Evolutionary conservation across 257 asterid genomes (phyloP).

Genomic region (Orobanche coerulescens): DNA sequence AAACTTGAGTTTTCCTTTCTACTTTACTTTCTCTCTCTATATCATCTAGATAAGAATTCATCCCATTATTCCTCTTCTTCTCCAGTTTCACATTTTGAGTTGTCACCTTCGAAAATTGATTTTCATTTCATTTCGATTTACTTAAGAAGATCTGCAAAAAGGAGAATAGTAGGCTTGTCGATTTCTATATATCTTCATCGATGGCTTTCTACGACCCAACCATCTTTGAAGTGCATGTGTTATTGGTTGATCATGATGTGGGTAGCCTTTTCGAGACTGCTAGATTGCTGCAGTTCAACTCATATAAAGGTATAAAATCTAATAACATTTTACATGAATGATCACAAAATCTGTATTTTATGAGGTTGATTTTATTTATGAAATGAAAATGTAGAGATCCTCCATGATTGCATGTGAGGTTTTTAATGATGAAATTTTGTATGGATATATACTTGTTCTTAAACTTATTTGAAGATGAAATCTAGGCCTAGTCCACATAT

Average conservation of each 20-base stretch:
- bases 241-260: constrained; percentile 22
- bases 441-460: neutral
- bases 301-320: constrained; percentile 23
- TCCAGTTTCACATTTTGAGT: neutral
- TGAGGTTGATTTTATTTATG: neutral
- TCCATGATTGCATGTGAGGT: neutral
- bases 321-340: neutral
- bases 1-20: neutral
- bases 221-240: constrained; percentile 23
- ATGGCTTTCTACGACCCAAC: constrained; percentile 25
- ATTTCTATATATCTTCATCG: neutral
- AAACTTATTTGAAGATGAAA: neutral
- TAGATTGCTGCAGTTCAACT: constrained; percentile 21
- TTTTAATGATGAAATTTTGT: neutral
- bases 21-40: neutral
- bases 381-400: neutral
- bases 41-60: neutral
- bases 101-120: neutral
- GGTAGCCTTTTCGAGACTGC: constrained; percentile 13
- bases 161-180: neutral
- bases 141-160: no score
- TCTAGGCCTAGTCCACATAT: neutral
- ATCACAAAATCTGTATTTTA: neutral
- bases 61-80: neutral
- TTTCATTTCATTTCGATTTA: neutral